A percentile compares a stretch with the other conserved stretches of the same genome.
phyloP scores from a whole-genome alignment of 345 rosid genomes.

The Syzygium oleosum region DNA sequence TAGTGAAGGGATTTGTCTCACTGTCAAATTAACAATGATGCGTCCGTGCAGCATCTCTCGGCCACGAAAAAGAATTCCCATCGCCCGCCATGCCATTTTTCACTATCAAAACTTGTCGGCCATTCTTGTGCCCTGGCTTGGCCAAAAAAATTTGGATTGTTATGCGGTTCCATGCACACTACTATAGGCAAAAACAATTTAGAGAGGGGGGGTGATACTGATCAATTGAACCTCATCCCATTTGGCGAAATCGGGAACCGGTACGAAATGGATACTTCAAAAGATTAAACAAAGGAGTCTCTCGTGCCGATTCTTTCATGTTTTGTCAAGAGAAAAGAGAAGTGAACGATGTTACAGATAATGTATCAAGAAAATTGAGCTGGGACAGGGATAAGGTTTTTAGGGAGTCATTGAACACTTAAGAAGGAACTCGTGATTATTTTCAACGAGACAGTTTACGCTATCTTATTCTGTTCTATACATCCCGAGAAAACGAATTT shows the following conservation, averaged over 20 bases:
- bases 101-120: background rate
- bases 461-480: background rate
- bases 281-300: background rate
- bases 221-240: background rate
- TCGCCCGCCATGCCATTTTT: background rate
- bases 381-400: background rate
- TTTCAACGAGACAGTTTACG: background rate
- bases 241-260: background rate
- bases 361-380: background rate
- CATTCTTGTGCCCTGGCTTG: background rate
- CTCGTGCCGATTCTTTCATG: background rate
- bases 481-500: background rate
- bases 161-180: background rate
- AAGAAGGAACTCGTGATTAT: background rate
- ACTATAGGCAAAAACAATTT: background rate
- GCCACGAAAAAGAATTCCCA: background rate
- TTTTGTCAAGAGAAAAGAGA: background rate
- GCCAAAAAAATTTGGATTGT: background rate
- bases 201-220: background rate
- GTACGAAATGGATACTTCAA: background rate
- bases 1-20: background rate
- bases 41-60: constrained; percentile 1
- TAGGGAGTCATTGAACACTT: background rate
- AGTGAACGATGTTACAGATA: background rate
- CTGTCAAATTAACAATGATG: constrained; percentile 1